These are phyloP conservation scores for Onygenales sp. DNA, from an alignment of 2,329 filamentous ascomycete genomes.

Conservation along the genomic window DNA sequence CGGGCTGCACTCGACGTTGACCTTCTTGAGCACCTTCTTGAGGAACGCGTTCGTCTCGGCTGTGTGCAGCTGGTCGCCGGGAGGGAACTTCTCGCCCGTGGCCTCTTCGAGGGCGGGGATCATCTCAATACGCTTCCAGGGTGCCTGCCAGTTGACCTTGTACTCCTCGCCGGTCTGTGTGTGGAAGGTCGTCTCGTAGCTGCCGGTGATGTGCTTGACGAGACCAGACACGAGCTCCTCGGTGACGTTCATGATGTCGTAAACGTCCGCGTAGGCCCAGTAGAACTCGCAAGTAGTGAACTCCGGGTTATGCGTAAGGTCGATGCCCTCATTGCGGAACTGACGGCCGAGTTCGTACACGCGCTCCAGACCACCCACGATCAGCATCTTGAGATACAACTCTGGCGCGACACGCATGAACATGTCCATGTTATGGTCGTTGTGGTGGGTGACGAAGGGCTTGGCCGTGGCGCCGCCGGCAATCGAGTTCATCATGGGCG, in stretches of 20 bases:
- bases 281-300: constrained; percentile 99
- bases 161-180: constrained; percentile 79
- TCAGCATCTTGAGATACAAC: constrained; percentile 90
- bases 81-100: constrained; percentile 86
- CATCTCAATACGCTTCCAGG: constrained; percentile 93
- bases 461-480: constrained; percentile 91
- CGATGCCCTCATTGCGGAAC: constrained; percentile 88
- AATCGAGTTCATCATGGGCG: constrained; percentile 94
- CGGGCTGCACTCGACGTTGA: constrained; percentile 78
- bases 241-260: constrained; percentile 83
- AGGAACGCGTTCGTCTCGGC: constrained; percentile 83
- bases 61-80: constrained; percentile 81
- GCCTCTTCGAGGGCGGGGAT: constrained; percentile 85
- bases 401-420: constrained; percentile 94
- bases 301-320: constrained; percentile 94
- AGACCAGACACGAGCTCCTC: constrained; percentile 87
- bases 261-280: constrained; percentile 82
- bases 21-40: constrained; percentile 73
- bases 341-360: constrained; percentile 95
- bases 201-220: constrained; percentile 79
- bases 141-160: constrained; percentile 90
- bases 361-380: constrained; percentile 86
- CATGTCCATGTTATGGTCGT: constrained; percentile 88
- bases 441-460: constrained; percentile 93
- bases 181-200: constrained; percentile 76